A percentile compares a stretch with the other conserved stretches of the same genome.
phyloP scores from a whole-genome alignment of 225 moss, liverwort and hornwort genomes.

The Physcomitrium patens region DNA sequence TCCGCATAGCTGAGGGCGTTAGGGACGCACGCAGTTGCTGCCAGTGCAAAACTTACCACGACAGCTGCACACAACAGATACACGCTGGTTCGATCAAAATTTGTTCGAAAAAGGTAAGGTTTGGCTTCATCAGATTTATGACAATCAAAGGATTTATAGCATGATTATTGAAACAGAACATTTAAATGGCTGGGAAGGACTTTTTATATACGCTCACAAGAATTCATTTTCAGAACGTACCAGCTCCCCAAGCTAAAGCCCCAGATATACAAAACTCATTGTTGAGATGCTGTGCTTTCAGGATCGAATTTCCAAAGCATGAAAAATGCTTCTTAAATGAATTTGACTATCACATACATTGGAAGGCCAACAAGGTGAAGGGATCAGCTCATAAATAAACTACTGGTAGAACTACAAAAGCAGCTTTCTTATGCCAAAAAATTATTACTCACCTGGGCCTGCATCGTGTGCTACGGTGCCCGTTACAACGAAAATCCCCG shows the following conservation, averaged over 20 bases:
- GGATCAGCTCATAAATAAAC: conserved; percentile 13
- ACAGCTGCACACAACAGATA: conserved; percentile 59
- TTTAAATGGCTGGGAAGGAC: not conserved
- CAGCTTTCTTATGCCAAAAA: not conserved
- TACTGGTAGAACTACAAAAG: not conserved
- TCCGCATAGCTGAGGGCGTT: conserved; percentile 96
- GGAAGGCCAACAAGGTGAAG: not conserved
- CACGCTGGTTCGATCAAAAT: conserved; percentile 20
- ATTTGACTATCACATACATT: not conserved
- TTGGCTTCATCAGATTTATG: not conserved
- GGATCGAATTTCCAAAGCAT: not conserved
- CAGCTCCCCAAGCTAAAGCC: not conserved
- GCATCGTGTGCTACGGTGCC: conserved; percentile 92
- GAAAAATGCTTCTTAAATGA: not conserved
- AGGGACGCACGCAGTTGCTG: conserved; percentile 85
- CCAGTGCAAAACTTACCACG: conserved; percentile 82
- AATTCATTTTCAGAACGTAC: not conserved
- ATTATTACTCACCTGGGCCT: conserved; percentile 70
- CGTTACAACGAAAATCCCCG: conserved; percentile 97
- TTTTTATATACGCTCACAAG: not conserved
- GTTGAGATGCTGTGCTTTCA: not conserved
- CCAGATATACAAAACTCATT: not conserved
- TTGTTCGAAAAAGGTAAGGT: conserved; percentile 4
- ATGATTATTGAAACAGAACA: not conserved
- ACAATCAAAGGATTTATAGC: not conserved